These are phyloP conservation scores for Typha latifolia DNA, from an alignment of 176 grass and related monocot genomes.

Conservation along the genomic window DNA sequence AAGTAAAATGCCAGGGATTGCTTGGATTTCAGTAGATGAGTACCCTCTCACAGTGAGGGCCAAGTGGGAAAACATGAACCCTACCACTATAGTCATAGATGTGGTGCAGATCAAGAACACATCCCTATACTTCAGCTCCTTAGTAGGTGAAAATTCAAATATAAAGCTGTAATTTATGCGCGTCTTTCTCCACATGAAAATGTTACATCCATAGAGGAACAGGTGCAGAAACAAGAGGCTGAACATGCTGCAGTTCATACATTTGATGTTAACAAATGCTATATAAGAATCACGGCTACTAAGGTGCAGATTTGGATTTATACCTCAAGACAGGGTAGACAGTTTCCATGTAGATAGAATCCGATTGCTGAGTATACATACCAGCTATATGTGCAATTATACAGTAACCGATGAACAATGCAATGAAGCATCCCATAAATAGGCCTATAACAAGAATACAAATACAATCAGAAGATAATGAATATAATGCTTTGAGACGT, in stretches of 20 bases:
- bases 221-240: slow-evolving; percentile 90
- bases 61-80: slow-evolving; percentile 80
- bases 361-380: slow-evolving; percentile 73
- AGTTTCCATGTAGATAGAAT: slow-evolving; percentile 93
- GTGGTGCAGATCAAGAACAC: slow-evolving; percentile 75
- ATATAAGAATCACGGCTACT: neutral
- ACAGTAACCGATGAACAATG: slow-evolving; percentile 80
- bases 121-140: slow-evolving; percentile 79
- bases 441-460: slow-evolving; percentile 45
- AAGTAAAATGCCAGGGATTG: slow-evolving; percentile 76
- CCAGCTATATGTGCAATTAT: slow-evolving; percentile 82
- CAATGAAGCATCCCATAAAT: slow-evolving; percentile 65
- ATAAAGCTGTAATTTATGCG: slow-evolving; percentile 93
- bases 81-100: slow-evolving; percentile 63
- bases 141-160: slow-evolving; percentile 81
- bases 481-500: no score
- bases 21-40: slow-evolving; percentile 72
- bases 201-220: slow-evolving; percentile 94
- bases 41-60: slow-evolving; percentile 48
- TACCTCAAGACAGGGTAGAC: slow-evolving; percentile 89
- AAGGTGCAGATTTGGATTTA: neutral
- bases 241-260: slow-evolving; percentile 59
- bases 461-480: neutral
- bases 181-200: slow-evolving; percentile 96
- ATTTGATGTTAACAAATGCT: neutral